Conservation (phyloP, 164 flowering plant genomes). For the Sedum album region DNA sequence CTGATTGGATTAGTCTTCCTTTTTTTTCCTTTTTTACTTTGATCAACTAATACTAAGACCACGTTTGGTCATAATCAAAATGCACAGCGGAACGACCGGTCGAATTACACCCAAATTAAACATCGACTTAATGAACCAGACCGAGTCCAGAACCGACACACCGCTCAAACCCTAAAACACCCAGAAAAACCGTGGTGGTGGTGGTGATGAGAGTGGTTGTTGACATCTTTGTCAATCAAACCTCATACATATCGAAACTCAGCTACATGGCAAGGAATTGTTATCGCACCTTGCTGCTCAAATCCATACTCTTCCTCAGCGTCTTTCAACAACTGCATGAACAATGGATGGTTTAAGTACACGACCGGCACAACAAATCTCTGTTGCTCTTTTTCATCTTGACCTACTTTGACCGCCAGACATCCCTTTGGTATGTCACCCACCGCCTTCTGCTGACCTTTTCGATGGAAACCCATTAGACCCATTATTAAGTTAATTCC, state of each 20-base stretch:
- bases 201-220: constrained; percentile 16
- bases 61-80: neutral
- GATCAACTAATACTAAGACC: no score
- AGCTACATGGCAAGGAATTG: constrained; percentile 66
- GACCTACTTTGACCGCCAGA: constrained; percentile 60
- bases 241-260: constrained; percentile 51
- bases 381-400: constrained; percentile 44
- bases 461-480: constrained; percentile 25
- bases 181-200: constrained; percentile 31
- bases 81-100: neutral
- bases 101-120: neutral
- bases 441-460: constrained; percentile 24
- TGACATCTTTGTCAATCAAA: constrained; percentile 43
- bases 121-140: neutral
- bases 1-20: no score
- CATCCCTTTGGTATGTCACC: constrained; percentile 58
- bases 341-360: constrained; percentile 67
- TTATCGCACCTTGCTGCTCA: constrained; percentile 62
- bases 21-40: no score
- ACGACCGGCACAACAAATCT: constrained; percentile 60
- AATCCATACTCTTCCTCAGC: constrained; percentile 86
- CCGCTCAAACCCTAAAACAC: constrained; percentile 33
- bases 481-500: constrained; percentile 7
- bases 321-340: constrained; percentile 54
- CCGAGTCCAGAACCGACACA: neutral